Base-by-base conservation (phyloP, 805 yeast species). In the Sugiyamaella mastotermitis region DNA sequence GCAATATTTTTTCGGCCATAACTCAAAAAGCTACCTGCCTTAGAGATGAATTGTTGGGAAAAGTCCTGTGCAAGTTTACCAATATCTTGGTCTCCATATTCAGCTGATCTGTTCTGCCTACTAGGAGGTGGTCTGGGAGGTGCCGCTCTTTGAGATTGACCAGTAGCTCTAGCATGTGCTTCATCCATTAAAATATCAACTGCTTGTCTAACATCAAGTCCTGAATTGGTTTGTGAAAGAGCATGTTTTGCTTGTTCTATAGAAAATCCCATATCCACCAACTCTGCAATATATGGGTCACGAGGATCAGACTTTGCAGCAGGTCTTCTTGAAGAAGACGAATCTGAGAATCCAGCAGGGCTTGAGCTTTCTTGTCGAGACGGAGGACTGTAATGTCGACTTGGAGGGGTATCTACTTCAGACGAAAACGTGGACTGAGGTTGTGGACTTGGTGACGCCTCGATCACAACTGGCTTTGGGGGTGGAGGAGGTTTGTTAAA, bases 191-290 rank as follows among this genome's bases (percentile, higher is more conserved):
- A 64, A 46, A 61, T 72, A 35, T 76, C 74, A 15, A 83, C 80
- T 21, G 94, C 87, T 17, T 64, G 69, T 41, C 79, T 74, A 6
- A 83, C 64, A 47, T 81, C 74, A 4, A 68, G 54, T 0, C 87
- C 84, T 23, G 61, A 51, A 1, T 53, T 56, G 0, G 79, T 74
- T 32, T 65, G 60, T 5, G 60, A 68, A 25, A 85, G 64, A 0
- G 94, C 94, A 2, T 61, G 59, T 18, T 66, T 69, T 3, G 92
- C 77, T 37, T 68, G 72, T 1, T 74, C 78, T 1, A 72, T 62
- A 1, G 80, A 58, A 51, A 85, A 85, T 2, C 95, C 95, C 76
- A 85, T 85, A 42, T 84, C 92, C 2, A 83, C 59, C 30, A 84
- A 64, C 48, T 77, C 83, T 0, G 90, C 90, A 13, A 83, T 53